A percentile compares a stretch with the other conserved stretches of the same genome.
phyloP scores from a whole-genome alignment of 768 basidiomycete species.

The Infundibulicybe gibba region DNA sequence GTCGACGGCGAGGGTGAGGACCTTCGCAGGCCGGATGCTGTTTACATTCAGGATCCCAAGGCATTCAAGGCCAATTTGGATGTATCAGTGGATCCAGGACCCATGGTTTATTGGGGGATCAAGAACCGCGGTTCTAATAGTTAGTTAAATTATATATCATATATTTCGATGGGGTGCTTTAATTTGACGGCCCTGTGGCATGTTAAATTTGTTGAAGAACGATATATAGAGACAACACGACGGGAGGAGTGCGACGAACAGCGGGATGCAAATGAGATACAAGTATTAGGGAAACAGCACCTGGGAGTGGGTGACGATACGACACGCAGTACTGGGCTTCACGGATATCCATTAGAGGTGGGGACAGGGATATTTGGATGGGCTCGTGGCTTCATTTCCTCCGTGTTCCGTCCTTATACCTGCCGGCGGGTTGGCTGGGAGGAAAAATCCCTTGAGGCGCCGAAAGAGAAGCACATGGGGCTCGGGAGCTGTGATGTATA shows the following conservation, averaged over 20 bases:
- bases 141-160: conserved; percentile 1
- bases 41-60: conserved; percentile 61
- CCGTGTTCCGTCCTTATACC: conserved; percentile 28
- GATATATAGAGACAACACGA: neutral
- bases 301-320: neutral
- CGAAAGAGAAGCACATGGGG: conserved; percentile 94
- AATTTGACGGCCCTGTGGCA: no score
- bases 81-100: conserved; percentile 54
- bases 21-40: conserved; percentile 40
- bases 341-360: neutral
- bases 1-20: conserved; percentile 49
- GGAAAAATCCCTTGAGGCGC: conserved; percentile 64
- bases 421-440: conserved; percentile 41
- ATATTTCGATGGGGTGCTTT: neutral
- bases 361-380: neutral
- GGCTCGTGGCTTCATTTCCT: conserved; percentile 32
- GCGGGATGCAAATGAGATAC: no score
- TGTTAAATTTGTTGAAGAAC: no score
- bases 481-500: conserved; percentile 63
- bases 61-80: conserved; percentile 61
- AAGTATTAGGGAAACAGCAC: no score
- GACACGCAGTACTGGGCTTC: neutral
- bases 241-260: neutral
- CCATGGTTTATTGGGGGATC: conserved; percentile 74
- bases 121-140: conserved; percentile 49